Evolutionary conservation across 768 basidiomycete genomes (phyloP), one percentile per base, ranked within the genome.

Genomic region (Tricholoma saponaceum): DNA sequence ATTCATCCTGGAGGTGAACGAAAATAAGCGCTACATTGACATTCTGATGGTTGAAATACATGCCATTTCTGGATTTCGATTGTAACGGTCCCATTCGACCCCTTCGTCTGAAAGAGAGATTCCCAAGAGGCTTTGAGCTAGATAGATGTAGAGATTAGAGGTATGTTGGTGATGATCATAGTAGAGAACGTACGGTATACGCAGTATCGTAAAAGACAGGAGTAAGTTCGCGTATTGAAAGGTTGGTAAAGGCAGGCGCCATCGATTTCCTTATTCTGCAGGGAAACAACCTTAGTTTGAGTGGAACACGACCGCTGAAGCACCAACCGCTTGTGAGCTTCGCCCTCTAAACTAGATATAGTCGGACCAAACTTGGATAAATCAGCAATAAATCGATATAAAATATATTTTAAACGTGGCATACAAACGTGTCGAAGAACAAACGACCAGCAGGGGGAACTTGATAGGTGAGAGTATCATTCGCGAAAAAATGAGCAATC

Each of bases 51-150:
- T 8, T 52, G 23, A 12, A 55, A 8, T 3, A 58, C 69, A 4
- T 51, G 76, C 78, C 80, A 82, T 51, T 67, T 69, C 51, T 82
- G 76, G 20, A 82, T 74, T 26, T 83, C 78, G 18, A 82, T 76
- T 8, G 75, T 32, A 1, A 69, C 61, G 12, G 65, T 80, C 80
- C 81, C 62, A 22, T 57, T 28, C 28, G 28, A 28, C 28, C 28
- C 28, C 28, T 28, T 28, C 28, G 3, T 28, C 28, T 4, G 28
- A 28, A 28, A 28, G 28, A 28, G 28, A 28, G 28, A 28, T 28
- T 28, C 28, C 28, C 28, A 28, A 28, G 28, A 28, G 4, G 28
- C 28, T 28, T 28, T 28, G 28, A 28, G 28, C 28, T 28, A 28
- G 28, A 28, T 28, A 28, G 28, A 8, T 28, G 28, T 8, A 28